A percentile compares a stretch with the other conserved stretches of the same genome.
These are phyloP conservation scores for Tylopilus plumbeoviolaceoides DNA, from an alignment of 768 basidiomycete species.

Conservation along the genomic window DNA sequence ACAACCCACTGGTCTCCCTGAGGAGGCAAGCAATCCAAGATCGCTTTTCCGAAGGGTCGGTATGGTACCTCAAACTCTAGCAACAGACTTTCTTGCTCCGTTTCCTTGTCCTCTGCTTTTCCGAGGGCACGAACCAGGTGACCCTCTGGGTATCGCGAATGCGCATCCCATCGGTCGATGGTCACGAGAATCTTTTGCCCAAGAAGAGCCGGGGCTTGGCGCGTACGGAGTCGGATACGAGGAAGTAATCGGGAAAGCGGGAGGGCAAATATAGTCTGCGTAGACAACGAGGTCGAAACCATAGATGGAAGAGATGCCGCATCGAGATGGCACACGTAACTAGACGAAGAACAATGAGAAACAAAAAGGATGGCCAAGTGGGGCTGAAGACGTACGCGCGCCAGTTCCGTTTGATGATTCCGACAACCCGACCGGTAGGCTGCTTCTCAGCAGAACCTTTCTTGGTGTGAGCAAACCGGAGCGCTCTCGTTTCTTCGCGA, in stretches of 20 bases:
- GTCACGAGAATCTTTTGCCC: constrained; percentile 95
- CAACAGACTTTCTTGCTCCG: constrained; percentile 90
- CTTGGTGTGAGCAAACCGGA: constrained; percentile 23
- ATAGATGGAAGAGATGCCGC: constrained; percentile 79
- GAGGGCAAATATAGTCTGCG: constrained; percentile 91
- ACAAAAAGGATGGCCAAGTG: neutral
- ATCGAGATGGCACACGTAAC: constrained; percentile 95
- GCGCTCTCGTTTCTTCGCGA: constrained; percentile 44
- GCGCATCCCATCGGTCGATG: constrained; percentile 87
- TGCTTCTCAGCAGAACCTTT: constrained; percentile 56
- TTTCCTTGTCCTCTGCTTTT: constrained; percentile 89
- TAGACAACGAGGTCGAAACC: constrained; percentile 71
- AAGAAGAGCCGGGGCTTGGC: constrained; percentile 85
- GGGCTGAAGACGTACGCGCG: constrained; percentile 60
- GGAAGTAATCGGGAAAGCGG: constrained; percentile 90
- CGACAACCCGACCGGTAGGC: constrained; percentile 89
- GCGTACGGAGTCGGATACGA: constrained; percentile 89
- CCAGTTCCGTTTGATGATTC: constrained; percentile 95
- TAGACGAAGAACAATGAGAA: constrained; percentile 25
- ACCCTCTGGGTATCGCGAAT: constrained; percentile 91
- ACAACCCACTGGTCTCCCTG: constrained; percentile 95
- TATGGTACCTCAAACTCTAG: constrained; percentile 96
- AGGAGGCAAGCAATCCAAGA: constrained; percentile 81
- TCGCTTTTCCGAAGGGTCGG: constrained; percentile 93
- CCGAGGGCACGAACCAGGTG: constrained; percentile 95